A percentile compares a stretch with the other conserved stretches of the same genome.
Conservation (phyloP, 192 early-diverging fungal genomes). For the Rhizophagus prolifer region DNA sequence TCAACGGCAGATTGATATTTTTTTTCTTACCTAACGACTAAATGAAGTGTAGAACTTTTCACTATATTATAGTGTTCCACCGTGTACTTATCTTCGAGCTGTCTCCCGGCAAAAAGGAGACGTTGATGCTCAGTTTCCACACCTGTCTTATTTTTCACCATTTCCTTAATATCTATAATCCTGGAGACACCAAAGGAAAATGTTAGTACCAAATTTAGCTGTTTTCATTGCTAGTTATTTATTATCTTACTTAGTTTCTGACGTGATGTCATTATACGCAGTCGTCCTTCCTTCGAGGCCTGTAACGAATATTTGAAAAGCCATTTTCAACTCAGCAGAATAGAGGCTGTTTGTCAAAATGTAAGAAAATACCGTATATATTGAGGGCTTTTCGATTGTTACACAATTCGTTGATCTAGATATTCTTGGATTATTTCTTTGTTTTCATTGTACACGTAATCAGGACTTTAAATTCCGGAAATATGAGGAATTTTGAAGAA, state of each 20-base stretch:
- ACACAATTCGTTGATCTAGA: background rate
- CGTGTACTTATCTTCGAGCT: background rate
- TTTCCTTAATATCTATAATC: conserved; percentile 3
- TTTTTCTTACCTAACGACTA: conserved; percentile 17
- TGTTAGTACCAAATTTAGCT: background rate
- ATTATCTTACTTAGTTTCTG: conserved; percentile 5
- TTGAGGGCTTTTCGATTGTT: background rate
- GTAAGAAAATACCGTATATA: background rate
- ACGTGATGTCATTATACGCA: background rate
- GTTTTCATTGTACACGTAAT: background rate
- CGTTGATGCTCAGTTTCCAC: background rate
- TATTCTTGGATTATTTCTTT: conserved; percentile 14
- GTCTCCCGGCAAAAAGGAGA: conserved; percentile 5
- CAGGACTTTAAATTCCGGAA: no score
- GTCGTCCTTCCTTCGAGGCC: background rate
- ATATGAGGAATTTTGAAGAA: no score
- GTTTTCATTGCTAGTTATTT: conserved; percentile 1
- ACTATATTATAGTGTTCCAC: background rate
- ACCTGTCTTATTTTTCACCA: background rate
- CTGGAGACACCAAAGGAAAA: conserved; percentile 11
- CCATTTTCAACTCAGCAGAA: conserved; percentile 17
- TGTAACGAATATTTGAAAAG: background rate
- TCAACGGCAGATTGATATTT: background rate
- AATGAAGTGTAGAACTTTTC: background rate
- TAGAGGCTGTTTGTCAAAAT: background rate